These are phyloP conservation scores for Geosmithia flava DNA, from an alignment of 2,329 filamentous ascomycete genomes.

Conservation along the genomic window DNA sequence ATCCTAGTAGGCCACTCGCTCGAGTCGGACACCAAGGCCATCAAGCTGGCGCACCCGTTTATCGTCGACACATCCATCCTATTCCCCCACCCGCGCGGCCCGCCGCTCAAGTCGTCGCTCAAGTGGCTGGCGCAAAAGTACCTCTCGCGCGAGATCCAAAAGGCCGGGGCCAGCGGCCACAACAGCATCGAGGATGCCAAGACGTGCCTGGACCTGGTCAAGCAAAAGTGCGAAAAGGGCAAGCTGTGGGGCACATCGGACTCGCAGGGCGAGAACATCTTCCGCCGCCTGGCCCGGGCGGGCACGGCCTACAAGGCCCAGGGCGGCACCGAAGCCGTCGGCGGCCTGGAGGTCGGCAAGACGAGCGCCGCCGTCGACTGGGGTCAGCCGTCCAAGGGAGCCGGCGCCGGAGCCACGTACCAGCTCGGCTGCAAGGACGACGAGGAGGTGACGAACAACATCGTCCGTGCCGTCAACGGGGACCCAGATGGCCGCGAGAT, in stretches of 20 bases:
- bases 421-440: slow-evolving; percentile 46
- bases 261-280: slow-evolving; percentile 73
- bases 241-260: slow-evolving; percentile 75
- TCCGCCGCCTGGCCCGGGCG: slow-evolving; percentile 61
- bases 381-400: slow-evolving; percentile 59
- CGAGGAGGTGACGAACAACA: slow-evolving; percentile 40
- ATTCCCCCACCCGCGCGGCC: slow-evolving; percentile 81
- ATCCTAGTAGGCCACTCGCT: slow-evolving; percentile 73
- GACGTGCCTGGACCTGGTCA: slow-evolving; percentile 84
- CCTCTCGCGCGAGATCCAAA: slow-evolving; percentile 78
- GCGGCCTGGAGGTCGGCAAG: slow-evolving; percentile 43
- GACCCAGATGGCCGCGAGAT: slow-evolving; percentile 46
- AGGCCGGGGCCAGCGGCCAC: slow-evolving; percentile 62
- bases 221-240: slow-evolving; percentile 91
- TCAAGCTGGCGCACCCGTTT: slow-evolving; percentile 82
- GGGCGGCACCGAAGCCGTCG: slow-evolving; percentile 42
- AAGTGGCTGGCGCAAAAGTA: slow-evolving; percentile 86
- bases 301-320: slow-evolving; percentile 51
- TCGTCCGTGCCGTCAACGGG: slow-evolving; percentile 46
- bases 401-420: slow-evolving; percentile 41
- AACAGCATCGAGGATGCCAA: slow-evolving; percentile 87
- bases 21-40: slow-evolving; percentile 70
- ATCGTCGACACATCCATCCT: slow-evolving; percentile 85
- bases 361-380: slow-evolving; percentile 76
- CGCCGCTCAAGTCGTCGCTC: slow-evolving; percentile 79